Percentiles rank a stretch among this genome's conserved stretches.
phyloP scores from a whole-genome alignment of 352 stramenopile species.

The Phytophthora megakarya region DNA sequence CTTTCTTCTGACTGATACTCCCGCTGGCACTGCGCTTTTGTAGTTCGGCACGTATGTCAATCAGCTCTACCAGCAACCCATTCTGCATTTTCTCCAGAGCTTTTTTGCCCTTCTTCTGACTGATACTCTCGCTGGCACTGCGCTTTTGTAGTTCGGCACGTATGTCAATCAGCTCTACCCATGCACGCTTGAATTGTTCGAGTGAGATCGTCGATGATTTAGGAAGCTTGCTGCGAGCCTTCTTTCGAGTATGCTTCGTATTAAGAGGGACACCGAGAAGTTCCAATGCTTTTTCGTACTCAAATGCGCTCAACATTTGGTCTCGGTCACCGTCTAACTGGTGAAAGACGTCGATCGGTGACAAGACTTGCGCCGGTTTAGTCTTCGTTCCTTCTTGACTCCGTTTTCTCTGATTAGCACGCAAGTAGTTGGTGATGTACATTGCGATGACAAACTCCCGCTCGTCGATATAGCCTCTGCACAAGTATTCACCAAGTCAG shows the following conservation, averaged over 20 bases:
- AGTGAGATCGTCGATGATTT: conserved; percentile 42
- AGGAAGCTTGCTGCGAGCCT: conserved; percentile 41
- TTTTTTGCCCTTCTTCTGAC: conserved; percentile 26
- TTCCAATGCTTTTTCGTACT: conserved; percentile 69
- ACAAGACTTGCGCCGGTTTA: conserved; percentile 31
- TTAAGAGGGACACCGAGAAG: conserved; percentile 41
- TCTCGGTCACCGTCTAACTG: conserved; percentile 68
- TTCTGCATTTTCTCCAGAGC: conserved; percentile 30
- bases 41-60: conserved; percentile 53
- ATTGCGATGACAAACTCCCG: conserved; percentile 74
- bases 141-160: conserved; percentile 49
- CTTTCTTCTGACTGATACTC: conserved; percentile 17
- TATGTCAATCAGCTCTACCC: conserved; percentile 57
- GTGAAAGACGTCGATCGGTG: conserved; percentile 62
- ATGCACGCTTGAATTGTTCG: conserved; percentile 63
- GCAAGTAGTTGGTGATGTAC: conserved; percentile 78
- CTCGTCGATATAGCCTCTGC: conserved; percentile 70
- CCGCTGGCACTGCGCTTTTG: conserved; percentile 35
- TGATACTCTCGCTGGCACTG: conserved; percentile 8
- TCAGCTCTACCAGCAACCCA: conserved; percentile 48
- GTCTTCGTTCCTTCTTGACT: conserved; percentile 1
- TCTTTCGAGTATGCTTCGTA: conserved; percentile 20
- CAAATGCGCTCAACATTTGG: conserved; percentile 61
- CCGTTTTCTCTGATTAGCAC: conserved; percentile 23
- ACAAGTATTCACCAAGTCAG: conserved; percentile 1